phyloP scores from a whole-genome alignment of 148 eudicot species.

The Heliosperma pusillum region DNA sequence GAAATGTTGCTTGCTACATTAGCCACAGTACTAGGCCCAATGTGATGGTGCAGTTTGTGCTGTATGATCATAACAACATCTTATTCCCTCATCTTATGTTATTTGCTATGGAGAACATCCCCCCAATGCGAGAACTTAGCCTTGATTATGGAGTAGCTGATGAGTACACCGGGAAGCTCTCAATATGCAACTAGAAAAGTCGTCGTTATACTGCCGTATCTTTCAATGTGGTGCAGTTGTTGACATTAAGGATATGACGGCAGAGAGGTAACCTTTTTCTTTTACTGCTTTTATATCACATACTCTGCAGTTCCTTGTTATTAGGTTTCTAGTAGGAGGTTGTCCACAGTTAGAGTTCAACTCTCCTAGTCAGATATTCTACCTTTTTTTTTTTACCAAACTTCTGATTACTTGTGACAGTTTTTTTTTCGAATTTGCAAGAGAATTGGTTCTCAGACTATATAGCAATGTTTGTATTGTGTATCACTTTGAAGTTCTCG shows the following conservation, averaged over 20 bases:
- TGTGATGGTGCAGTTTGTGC: constrained; percentile 74
- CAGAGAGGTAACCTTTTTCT: constrained; percentile 29
- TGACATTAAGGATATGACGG: constrained; percentile 22
- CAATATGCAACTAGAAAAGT: constrained; percentile 55
- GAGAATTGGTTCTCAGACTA: not conserved
- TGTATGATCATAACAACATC: constrained; percentile 67
- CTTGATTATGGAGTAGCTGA: constrained; percentile 84
- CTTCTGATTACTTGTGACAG: not conserved
- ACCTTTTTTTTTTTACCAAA: not conserved
- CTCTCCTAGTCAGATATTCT: not conserved
- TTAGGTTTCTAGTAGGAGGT: constrained; percentile 4
- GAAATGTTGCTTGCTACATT: constrained; percentile 81
- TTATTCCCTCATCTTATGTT: constrained; percentile 78
- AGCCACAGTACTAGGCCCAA: constrained; percentile 79
- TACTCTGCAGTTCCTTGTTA: not conserved
- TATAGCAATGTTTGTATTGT: not conserved
- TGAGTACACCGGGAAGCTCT: constrained; percentile 64
- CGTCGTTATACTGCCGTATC: constrained; percentile 15
- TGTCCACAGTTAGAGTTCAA: not conserved
- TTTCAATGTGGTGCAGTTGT: constrained; percentile 25
- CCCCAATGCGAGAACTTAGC: constrained; percentile 85
- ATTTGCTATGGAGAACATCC: constrained; percentile 81
- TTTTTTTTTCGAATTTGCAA: not conserved
- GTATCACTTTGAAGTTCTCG: not conserved
- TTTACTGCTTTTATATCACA: not conserved